Evolutionary conservation across 78 protist genomes (phyloP), one percentile per base, ranked within the genome.

Genomic region (Dictyostelium intermedium): DNA sequence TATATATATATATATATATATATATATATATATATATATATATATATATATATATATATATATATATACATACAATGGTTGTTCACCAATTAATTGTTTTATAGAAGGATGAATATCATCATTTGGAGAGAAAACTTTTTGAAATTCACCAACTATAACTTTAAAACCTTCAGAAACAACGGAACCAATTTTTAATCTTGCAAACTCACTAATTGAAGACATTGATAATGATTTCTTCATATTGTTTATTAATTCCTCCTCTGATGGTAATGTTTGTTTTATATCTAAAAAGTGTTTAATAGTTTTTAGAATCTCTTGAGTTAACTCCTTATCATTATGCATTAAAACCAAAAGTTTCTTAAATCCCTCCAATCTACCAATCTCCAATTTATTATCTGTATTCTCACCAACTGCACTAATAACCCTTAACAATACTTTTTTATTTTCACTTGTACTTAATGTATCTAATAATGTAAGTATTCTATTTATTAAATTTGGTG

Each of bases 121-220:
- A 47, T 89, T 53, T 18, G 94, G 94, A 20, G 94, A 89, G 37
- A 89, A 89, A 27, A 89, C 94, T 61, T 89, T 89, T 89, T 89
- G 94, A 35, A 89, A 89, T 70, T 89, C 94, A 50, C 94, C 94
- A 20, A 89, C 94, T 5, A 89, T 89, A 2, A 89, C 94, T 80
- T 89, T 89, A 14, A 89, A 89, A 66, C 94, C 94, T 50, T 89
- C 94, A 16, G 83, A 69, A 1, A 89, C 94, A 2, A 80, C 94
- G 0, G 94, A 60, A 10, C 94, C 94, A 50, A 89, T 89, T 34
- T 89, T 89, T 30, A 79, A 84, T 89, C 94, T 89, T 27, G 94
- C 94, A 89, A 89, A 80, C 70, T 89, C 94, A 89, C 87, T 35
- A 43, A 89, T 63, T 4, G 94, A 89, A 39, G 94, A 89, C 94